These are phyloP conservation scores for Microcos paniculata DNA, from an alignment of 345 rosid genomes.

Conservation along the genomic window DNA sequence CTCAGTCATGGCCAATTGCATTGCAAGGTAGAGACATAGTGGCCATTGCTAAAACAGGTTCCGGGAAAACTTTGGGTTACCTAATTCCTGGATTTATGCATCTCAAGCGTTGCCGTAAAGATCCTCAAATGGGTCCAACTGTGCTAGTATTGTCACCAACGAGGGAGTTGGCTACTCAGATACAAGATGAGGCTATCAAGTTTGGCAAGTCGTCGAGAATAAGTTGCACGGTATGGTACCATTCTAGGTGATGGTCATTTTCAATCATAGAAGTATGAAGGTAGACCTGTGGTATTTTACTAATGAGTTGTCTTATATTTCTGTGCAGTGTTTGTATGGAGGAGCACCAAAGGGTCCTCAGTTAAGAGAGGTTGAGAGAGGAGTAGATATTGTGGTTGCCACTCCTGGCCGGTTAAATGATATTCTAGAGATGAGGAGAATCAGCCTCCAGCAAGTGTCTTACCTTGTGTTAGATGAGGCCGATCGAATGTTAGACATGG, in stretches of 20 bases:
- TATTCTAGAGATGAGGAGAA: constrained; percentile 92
- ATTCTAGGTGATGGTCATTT: neutral
- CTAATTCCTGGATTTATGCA: constrained; percentile 84
- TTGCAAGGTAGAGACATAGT: constrained; percentile 88
- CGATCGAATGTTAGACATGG: constrained; percentile 99
- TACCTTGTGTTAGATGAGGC: constrained; percentile 98
- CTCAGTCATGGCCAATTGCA: constrained; percentile 98
- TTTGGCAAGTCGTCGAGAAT: constrained; percentile 92
- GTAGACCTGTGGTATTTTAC: neutral
- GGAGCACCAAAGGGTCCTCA: constrained; percentile 99
- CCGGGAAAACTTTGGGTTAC: constrained; percentile 97
- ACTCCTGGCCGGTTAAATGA: constrained; percentile 99
- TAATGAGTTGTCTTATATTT: constrained; percentile 12
- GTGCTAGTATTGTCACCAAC: constrained; percentile 93
- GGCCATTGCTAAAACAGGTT: constrained; percentile 97
- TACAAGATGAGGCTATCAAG: constrained; percentile 89
- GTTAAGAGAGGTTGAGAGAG: constrained; percentile 85
- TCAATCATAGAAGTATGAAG: neutral
- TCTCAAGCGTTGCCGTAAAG: constrained; percentile 62
- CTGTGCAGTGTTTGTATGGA: constrained; percentile 82
- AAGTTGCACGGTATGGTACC: constrained; percentile 68
- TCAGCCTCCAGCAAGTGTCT: constrained; percentile 82
- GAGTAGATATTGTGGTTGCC: constrained; percentile 94
- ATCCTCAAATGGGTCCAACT: constrained; percentile 85
- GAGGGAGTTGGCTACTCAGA: constrained; percentile 96